Evolutionary conservation across 192 early-diverging fungal species (phyloP), one percentile per base, ranked within the genome.

Genomic region (Spinellus fusiger): DNA sequence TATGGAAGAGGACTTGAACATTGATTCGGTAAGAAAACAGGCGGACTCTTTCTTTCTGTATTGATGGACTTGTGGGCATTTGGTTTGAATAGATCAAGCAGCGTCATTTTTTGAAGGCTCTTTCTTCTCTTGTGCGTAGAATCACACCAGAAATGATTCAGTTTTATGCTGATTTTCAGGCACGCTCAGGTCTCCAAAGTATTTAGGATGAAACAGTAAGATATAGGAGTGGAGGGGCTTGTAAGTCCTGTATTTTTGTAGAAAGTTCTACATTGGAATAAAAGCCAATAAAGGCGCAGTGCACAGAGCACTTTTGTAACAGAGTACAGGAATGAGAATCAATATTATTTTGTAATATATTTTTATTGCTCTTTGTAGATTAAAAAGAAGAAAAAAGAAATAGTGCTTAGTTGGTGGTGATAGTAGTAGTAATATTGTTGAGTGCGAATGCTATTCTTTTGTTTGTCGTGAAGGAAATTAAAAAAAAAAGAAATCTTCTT

Each of bases 81-180:
- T 32, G 27, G n/a, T 26, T 18, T 26, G 9, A 59, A 40, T 53
- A 86, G 73, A 74, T 90, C 1, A 53, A 61, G 12, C 62, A 57
- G 26, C 65, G 77, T 16, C 87, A 94, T 70, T 94, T 95, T 69
- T 46, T 73, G 16, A 64, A 77, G 35, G 90, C 89, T 0, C 49
- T 91, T 9, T 23, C 35, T 9, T 62, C 58, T 5, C 84, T 91
- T 61, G 85, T 84, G 1, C 75, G 84, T 33, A 80, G 93, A 26
- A 96, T 99, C 54, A 92, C 92, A 5, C 78, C 72, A 0, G 94
- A 96, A 54, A 95, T 98, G 90, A 75, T 99, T 23, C 68, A 68
- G 31, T 99, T 96, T 66, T 98, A 97, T 61, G 83, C 86, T 26
- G 63, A 77, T 12, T 98, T 93, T 68, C 70, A 82, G 23, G 46